A percentile compares a stretch with the other conserved stretches of the same genome.
phyloP scores from a whole-genome alignment of 805 yeast species.

The Candida easanensis region DNA sequence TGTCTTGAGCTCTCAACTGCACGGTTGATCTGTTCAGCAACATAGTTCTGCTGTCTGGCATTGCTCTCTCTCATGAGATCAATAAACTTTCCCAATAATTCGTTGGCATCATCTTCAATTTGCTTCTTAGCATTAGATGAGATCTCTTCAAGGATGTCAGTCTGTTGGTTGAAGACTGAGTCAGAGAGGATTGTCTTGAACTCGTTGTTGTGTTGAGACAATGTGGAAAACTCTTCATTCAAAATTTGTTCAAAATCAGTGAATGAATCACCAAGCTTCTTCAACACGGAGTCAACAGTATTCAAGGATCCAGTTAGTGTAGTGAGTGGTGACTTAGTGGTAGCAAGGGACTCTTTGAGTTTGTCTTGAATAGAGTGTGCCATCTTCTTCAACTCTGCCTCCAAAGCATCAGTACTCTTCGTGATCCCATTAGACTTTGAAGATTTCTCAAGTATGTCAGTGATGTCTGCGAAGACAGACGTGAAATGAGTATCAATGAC shows the following conservation, averaged over 20 bases:
- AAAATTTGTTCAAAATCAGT: slow-evolving; percentile 12
- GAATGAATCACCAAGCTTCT: slow-evolving; percentile 10
- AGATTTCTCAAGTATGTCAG: neutral
- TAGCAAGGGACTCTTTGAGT: slow-evolving; percentile 23
- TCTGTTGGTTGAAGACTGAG: slow-evolving; percentile 24
- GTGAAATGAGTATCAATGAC: slow-evolving; percentile 14
- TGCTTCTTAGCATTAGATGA: slow-evolving; percentile 14
- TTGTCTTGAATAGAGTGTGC: slow-evolving; percentile 16
- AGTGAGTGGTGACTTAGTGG: slow-evolving; percentile 20
- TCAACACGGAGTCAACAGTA: slow-evolving; percentile 18
- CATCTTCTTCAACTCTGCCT: slow-evolving; percentile 15
- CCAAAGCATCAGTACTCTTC: slow-evolving; percentile 3
- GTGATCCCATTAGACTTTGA: slow-evolving; percentile 5
- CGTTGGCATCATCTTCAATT: slow-evolving; percentile 23
- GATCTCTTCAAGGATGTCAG: slow-evolving; percentile 15
- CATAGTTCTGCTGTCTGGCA: slow-evolving; percentile 17
- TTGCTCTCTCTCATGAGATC: slow-evolving; percentile 21
- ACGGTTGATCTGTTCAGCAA: slow-evolving; percentile 12
- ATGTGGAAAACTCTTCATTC: slow-evolving; percentile 20
- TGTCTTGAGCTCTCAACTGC: slow-evolving; percentile 19
- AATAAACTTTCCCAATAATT: slow-evolving; percentile 18
- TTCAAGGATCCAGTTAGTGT: slow-evolving; percentile 23
- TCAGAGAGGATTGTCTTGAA: slow-evolving; percentile 21
- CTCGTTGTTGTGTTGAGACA: slow-evolving; percentile 26
- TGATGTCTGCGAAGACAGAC: slow-evolving; percentile 5